Conservation (phyloP, 1,284 basidiomycete genomes). For the Mixia osmundae region DNA sequence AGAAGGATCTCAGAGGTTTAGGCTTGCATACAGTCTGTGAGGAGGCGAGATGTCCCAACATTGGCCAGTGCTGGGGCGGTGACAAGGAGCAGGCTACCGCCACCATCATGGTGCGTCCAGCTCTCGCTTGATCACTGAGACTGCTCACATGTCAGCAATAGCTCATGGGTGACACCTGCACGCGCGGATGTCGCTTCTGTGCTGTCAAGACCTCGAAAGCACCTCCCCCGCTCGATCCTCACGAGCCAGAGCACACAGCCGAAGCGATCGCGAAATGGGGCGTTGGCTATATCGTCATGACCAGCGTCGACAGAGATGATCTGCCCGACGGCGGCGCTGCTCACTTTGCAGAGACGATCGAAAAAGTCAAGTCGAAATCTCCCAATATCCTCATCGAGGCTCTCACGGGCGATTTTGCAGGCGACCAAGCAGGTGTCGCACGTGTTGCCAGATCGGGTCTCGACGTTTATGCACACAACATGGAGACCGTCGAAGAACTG, state of each 20-base stretch:
- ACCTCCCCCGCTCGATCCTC: slow-evolving; percentile 76
- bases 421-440: slow-evolving; percentile 47
- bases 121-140: background rate
- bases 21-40: slow-evolving; percentile 91
- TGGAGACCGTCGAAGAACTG: slow-evolving; percentile 80
- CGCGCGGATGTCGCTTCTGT: slow-evolving; percentile 91
- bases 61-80: slow-evolving; percentile 98
- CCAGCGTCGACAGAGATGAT: slow-evolving; percentile 89
- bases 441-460: slow-evolving; percentile 71
- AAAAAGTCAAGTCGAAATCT: slow-evolving; percentile 88
- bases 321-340: slow-evolving; percentile 71
- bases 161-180: slow-evolving; percentile 99
- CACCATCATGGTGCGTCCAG: slow-evolving; percentile 73
- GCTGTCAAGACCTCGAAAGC: slow-evolving; percentile 80
- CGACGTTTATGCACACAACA: slow-evolving; percentile 94
- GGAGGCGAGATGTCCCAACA: slow-evolving; percentile 96
- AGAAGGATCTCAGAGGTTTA: slow-evolving; percentile 79
- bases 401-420: slow-evolving; percentile 82
- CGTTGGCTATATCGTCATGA: slow-evolving; percentile 90
- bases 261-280: slow-evolving; percentile 98
- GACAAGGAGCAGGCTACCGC: slow-evolving; percentile 64
- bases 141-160: slow-evolving; percentile 20
- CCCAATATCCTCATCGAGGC: slow-evolving; percentile 92
- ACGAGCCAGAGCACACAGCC: slow-evolving; percentile 94
- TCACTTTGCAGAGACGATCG: slow-evolving; percentile 86